These are phyloP conservation scores for Melastoma candidum DNA, from an alignment of 441 rosid species.

Conservation along the genomic window DNA sequence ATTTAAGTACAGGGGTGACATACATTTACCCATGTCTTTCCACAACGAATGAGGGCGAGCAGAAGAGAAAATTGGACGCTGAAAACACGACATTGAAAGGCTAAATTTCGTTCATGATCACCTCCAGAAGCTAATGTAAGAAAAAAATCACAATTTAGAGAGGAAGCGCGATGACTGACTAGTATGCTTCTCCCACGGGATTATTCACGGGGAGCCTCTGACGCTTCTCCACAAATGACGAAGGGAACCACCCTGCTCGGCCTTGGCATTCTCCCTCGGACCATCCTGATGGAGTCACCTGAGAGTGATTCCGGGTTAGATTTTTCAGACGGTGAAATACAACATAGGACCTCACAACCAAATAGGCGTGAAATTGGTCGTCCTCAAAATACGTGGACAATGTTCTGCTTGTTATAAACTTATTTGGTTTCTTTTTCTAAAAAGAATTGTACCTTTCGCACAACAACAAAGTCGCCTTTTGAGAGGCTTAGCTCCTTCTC, in stretches of 20 bases:
- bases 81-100: no score
- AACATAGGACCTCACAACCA: no score
- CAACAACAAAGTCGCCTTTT: slow-evolving; percentile 58
- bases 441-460: slow-evolving; percentile 40
- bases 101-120: no score
- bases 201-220: slow-evolving; percentile 59
- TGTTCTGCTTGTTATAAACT: no score
- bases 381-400: no score
- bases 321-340: neutral
- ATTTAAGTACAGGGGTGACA: no score
- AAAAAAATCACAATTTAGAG: neutral
- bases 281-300: slow-evolving; percentile 64
- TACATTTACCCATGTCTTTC: no score
- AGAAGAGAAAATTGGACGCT: no score
- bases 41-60: no score
- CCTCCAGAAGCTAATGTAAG: no score
- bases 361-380: no score
- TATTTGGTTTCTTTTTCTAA: neutral
- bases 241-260: slow-evolving; percentile 70
- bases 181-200: slow-evolving; percentile 34
- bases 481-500: slow-evolving; percentile 57
- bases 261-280: slow-evolving; percentile 75
- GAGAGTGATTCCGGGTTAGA: neutral
- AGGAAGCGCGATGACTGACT: slow-evolving; percentile 7
- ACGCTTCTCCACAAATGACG: slow-evolving; percentile 57